Conservation (phyloP, 1,139 yeast species). For the Saccharomyces pastorianus region DNA sequence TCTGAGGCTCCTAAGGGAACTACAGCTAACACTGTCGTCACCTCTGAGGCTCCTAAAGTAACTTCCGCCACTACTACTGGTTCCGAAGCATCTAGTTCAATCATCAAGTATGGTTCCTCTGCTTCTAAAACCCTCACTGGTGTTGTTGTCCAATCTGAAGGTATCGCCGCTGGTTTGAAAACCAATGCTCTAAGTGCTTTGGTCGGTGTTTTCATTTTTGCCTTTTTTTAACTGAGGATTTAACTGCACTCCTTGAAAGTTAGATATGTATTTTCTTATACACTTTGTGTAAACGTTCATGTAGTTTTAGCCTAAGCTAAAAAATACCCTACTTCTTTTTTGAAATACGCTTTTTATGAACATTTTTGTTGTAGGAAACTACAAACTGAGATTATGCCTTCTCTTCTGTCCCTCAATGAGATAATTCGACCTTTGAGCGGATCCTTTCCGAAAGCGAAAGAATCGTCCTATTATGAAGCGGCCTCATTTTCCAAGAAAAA, state of each 20-base stretch:
- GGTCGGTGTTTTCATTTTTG: constrained; percentile 1
- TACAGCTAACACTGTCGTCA: background rate
- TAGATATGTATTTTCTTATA: too few species aligned
- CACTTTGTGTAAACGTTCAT: background rate
- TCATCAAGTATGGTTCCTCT: background rate
- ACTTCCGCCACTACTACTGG: background rate
- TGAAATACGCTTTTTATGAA: background rate
- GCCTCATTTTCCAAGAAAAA: background rate
- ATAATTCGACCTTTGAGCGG: background rate
- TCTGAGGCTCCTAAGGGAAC: background rate
- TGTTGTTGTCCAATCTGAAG: constrained; percentile 2
- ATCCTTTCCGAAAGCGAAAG: too few species aligned
- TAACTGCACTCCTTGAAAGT: background rate
- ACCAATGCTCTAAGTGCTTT: constrained; percentile 1
- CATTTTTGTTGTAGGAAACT: background rate
- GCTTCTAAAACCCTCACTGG: background rate
- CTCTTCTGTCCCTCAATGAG: background rate
- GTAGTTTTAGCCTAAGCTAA: background rate
- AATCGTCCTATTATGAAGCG: too few species aligned
- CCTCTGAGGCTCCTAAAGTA: background rate
- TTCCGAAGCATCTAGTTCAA: background rate
- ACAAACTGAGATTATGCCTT: background rate
- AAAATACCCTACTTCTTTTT: background rate
- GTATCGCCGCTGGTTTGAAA: constrained; percentile 1
- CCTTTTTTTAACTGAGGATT: background rate